Evolutionary conservation across 2,329 filamentous ascomycete genomes (phyloP).

Genomic region (Beauveria asiatica): DNA sequence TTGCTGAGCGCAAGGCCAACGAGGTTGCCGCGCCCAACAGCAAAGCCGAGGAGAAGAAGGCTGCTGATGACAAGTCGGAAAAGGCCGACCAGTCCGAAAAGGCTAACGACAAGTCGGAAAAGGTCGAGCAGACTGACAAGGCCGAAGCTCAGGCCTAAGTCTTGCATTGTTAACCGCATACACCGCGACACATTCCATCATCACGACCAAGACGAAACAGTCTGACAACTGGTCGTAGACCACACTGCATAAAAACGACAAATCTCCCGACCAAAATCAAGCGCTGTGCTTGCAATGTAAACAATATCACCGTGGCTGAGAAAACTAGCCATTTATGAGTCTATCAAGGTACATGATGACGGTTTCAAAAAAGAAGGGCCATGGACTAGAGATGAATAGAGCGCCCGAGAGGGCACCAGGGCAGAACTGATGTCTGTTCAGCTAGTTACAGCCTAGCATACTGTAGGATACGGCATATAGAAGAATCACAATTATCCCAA

Average conservation of each 20-base stretch:
- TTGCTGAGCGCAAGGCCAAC: conserved; percentile 32
- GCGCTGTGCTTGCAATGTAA: not conserved
- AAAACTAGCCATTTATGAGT: not conserved
- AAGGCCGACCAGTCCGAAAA: not conserved
- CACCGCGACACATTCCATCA: not conserved
- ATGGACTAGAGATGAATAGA: not conserved
- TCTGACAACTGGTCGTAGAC: not conserved
- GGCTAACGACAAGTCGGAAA: not conserved
- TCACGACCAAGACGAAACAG: not conserved
- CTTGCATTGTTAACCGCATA: not conserved
- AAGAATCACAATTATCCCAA: not conserved
- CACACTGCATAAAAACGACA: not conserved
- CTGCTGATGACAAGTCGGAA: not conserved
- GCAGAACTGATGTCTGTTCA: not conserved
- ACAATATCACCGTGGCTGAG: not conserved
- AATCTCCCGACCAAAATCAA: not conserved
- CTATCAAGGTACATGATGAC: not conserved
- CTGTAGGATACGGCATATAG: not conserved
- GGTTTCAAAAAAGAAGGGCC: not conserved
- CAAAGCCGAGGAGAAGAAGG: not conserved
- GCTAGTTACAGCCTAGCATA: not conserved
- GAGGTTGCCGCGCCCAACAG: not conserved
- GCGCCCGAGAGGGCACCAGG: not conserved
- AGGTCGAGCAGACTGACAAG: not conserved
- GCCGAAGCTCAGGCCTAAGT: not conserved